phyloP scores from a whole-genome alignment of 345 rosid species.

The Turnera subulata region DNA sequence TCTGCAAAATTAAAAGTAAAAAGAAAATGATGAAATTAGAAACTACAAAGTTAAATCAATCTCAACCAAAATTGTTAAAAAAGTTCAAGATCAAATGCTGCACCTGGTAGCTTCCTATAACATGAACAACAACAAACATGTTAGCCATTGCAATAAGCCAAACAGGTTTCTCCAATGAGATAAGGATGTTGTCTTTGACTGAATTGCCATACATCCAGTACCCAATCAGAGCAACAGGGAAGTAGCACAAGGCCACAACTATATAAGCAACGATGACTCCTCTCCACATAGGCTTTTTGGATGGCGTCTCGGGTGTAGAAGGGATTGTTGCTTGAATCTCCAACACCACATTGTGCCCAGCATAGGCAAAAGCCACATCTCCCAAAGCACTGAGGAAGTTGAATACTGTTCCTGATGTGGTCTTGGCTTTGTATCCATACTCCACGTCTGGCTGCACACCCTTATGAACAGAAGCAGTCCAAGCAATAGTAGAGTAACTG shows the following conservation, averaged over 20 bases:
- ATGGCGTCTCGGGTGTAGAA: conserved; percentile 31
- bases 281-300: conserved; percentile 32
- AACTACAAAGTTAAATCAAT: background rate
- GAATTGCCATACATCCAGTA: conserved; percentile 27
- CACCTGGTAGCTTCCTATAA: conserved; percentile 34
- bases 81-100: background rate
- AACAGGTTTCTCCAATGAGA: conserved; percentile 21
- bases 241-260: conserved; percentile 31
- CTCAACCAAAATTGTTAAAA: background rate
- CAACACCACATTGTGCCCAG: conserved; percentile 34
- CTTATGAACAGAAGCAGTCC: conserved; percentile 26
- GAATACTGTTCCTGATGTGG: conserved; percentile 18
- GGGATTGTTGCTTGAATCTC: conserved; percentile 38
- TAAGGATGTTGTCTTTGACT: conserved; percentile 26
- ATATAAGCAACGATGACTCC: conserved; percentile 32
- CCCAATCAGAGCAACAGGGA: conserved; percentile 31
- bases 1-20: conserved; percentile 15
- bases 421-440: conserved; percentile 21
- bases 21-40: background rate
- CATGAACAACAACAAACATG: conserved; percentile 31
- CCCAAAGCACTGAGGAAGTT: conserved; percentile 26
- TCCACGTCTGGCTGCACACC: conserved; percentile 27
- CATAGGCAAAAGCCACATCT: conserved; percentile 31
- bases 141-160: conserved; percentile 34
- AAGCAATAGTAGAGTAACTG: conserved; percentile 33